A percentile compares a stretch with the other conserved stretches of the same genome.
phyloP scores from a whole-genome alignment of 176 grass and related monocot species.

The Musa schizocarpa region DNA sequence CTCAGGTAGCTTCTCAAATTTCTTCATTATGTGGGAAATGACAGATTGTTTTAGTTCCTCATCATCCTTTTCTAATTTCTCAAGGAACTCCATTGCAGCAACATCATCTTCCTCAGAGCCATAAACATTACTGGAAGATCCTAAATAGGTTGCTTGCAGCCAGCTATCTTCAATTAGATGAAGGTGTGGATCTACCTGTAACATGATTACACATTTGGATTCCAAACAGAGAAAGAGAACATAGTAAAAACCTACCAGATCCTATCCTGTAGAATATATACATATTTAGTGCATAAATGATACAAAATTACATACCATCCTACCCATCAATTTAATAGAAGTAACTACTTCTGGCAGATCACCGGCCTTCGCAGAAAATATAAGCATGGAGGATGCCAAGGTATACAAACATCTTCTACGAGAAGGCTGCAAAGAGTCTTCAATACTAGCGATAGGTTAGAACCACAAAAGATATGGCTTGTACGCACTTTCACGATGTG shows the following conservation, averaged over 20 bases:
- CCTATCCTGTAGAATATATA: background rate
- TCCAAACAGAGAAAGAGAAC: background rate
- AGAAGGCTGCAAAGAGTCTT: conserved; percentile 78
- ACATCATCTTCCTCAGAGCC: conserved; percentile 79
- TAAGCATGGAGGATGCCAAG: conserved; percentile 73
- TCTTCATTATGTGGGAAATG: conserved; percentile 47
- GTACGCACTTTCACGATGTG: no score
- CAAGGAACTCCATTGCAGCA: conserved; percentile 63
- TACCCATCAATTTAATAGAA: conserved; percentile 38
- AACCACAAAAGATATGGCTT: background rate
- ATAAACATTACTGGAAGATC: conserved; percentile 36
- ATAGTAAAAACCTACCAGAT: background rate
- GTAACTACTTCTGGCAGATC: conserved; percentile 46
- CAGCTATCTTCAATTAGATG: conserved; percentile 49
- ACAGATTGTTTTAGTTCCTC: conserved; percentile 56
- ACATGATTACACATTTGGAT: conserved; percentile 18
- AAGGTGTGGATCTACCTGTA: conserved; percentile 83
- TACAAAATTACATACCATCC: conserved; percentile 54
- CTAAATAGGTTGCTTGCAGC: conserved; percentile 31
- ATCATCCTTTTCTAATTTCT: conserved; percentile 54
- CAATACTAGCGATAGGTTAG: conserved; percentile 17
- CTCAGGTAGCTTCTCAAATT: conserved; percentile 61
- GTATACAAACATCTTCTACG: conserved; percentile 76
- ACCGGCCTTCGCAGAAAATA: conserved; percentile 64
- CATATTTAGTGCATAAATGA: conserved; percentile 7